Conservation (phyloP, 495 filamentous ascomycete genomes). For the Aspergillus ellipticus region DNA sequence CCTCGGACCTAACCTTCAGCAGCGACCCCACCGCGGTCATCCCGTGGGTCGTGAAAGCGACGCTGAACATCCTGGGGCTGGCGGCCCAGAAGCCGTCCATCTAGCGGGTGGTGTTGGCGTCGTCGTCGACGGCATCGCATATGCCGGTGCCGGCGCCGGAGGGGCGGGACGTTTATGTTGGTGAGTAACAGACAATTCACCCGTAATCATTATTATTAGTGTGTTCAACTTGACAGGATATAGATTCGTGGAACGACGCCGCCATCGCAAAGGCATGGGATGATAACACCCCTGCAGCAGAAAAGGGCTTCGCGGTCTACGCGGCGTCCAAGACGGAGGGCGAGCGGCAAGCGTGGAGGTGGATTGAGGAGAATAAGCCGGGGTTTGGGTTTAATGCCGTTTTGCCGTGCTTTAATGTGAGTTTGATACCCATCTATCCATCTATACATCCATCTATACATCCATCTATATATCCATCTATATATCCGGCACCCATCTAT, state of each 20-base stretch:
- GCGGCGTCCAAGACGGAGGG: constrained; percentile 51
- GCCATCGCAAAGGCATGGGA: constrained; percentile 40
- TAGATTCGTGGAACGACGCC: constrained; percentile 45
- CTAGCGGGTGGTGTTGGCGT: constrained; percentile 51
- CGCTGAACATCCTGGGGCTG: constrained; percentile 36
- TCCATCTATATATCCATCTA: no score
- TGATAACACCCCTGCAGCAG: background rate
- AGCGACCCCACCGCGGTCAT: constrained; percentile 43
- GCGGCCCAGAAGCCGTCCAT: constrained; percentile 42
- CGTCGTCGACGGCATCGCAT: constrained; percentile 43
- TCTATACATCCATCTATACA: no score
- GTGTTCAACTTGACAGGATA: background rate
- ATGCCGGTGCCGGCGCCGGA: constrained; percentile 15
- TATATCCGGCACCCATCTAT: no score
- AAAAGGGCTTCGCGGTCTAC: constrained; percentile 42
- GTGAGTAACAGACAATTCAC: constrained; percentile 2
- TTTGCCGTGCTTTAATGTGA: constrained; percentile 41
- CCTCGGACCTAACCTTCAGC: constrained; percentile 36
- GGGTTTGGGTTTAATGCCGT: constrained; percentile 48
- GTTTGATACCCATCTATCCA: no score
- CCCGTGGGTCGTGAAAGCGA: constrained; percentile 35
- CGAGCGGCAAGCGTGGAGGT: constrained; percentile 52
- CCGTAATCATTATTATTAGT: no score
- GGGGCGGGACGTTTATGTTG: constrained; percentile 2
- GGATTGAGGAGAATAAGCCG: constrained; percentile 45